Evolutionary conservation across 768 basidiomycete species (phyloP), one percentile per base, ranked within the genome.

Genomic region (Lentinula guzmanii): DNA sequence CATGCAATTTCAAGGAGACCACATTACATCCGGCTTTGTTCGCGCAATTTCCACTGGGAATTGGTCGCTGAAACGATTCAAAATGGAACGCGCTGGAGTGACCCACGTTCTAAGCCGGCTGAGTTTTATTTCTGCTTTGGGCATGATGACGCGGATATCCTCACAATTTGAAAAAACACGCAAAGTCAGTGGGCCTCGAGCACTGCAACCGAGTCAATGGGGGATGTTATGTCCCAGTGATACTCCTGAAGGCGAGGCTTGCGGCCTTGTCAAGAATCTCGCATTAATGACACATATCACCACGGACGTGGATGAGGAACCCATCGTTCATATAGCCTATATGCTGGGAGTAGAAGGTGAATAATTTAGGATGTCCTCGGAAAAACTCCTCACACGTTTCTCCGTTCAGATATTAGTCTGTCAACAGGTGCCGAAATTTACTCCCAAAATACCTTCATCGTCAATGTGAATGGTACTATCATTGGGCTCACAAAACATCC

Each of bases 261-360:
- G 97, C 70, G 97, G 97, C 28, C 77, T 99, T 62, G 97, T 99
- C 51, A 99, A 99, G 79, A 99, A 99, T 75, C 77, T 99, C 64
- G 97, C 97, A 3, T 79, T 99, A 15, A 99, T 99, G 97, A 98
- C 97, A 3, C 96, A 99, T 74, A 98, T 99, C 71, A 99, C 97
- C 8, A 98, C 97, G 45, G 97, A 98, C 72, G 96, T 95, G 34
- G 95, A 96, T 63, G 97, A 99, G 72, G 92, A 88, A 62, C 95
- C 96, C 1, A 91, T 99, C 59, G 85, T 93, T 65, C 84, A 88
- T 62, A 77, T 98, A 37, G 87, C 92, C 4, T 95, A 89, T 73
- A 88, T 97, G 86, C 84, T 98, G n/a, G 97, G 97, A 33, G 91
- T 98, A 16, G 95, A 99, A 85, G 95, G 94, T 90, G 61, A 58